Evolutionary conservation across 805 yeast species (phyloP), one percentile per base, ranked within the genome.

Genomic region (Starmerella vitae): DNA sequence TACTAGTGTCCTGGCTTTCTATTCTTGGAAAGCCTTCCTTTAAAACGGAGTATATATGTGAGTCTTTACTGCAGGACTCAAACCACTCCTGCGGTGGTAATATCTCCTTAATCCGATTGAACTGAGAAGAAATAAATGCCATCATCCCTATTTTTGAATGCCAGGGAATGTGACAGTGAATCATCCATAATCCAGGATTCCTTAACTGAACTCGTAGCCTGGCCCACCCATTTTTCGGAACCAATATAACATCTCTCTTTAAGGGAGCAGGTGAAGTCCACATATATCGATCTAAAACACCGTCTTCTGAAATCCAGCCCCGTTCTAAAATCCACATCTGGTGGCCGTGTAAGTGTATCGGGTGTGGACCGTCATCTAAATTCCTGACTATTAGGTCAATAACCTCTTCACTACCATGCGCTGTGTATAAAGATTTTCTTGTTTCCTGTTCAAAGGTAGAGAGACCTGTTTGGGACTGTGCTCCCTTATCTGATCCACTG

Each of bases 271-370:
- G n/a, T n/a, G n/a, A n/a, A n/a, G n/a, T n/a, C n/a, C n/a, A n/a
- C n/a, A n/a, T n/a, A n/a, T n/a, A n/a, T n/a, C n/a, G n/a, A n/a
- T n/a, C n/a, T n/a, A n/a, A n/a, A n/a, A n/a, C n/a, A n/a, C n/a
- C n/a, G n/a, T n/a, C n/a, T n/a, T n/a, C n/a, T n/a, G n/a, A n/a
- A n/a, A n/a, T n/a, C n/a, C n/a, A n/a, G 51, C 69, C 82, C 5
- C 67, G 51, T 36, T 71, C 78, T 46, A 83, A 56, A 6, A 78
- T 67, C 68, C 86, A 93, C 75, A 84, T 83, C 37, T 61, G 72
- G 58, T 78, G 81, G 41, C 96, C 96, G 61, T 85, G 96, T 54
- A 85, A 66, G 65, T 85, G 96, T 78, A 85, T 83, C 17, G 96
- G 95, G 64, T 86, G 95, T 44, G 70, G 77, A 56, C 93, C 94